Conservation (phyloP, 345 rosid species). For the Gossypium thurberi region DNA sequence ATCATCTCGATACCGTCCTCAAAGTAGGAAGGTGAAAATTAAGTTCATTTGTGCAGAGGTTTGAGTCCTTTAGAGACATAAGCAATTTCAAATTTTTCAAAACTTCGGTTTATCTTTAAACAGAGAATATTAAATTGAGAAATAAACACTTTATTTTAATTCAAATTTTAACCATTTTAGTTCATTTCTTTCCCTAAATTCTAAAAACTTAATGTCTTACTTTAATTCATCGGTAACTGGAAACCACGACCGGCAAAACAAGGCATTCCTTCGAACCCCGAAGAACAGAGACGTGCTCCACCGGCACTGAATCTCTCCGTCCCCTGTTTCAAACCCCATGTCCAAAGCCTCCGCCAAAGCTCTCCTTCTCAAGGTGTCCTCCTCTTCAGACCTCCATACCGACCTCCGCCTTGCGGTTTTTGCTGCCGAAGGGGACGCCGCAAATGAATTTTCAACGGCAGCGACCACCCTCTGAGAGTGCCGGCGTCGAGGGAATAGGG, state of each 20-base stretch:
- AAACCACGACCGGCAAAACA: too few relatives aligned
- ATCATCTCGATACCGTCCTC: neutral
- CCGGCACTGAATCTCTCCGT: too few relatives aligned
- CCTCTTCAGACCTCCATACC: too few relatives aligned
- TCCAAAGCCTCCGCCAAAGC: too few relatives aligned
- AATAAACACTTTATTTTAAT: neutral
- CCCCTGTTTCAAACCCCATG: too few relatives aligned
- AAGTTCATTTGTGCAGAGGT: neutral
- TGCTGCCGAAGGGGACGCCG: slow-evolving; percentile 16
- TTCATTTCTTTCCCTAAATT: neutral
- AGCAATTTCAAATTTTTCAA: neutral
- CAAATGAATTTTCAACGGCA: slow-evolving; percentile 1
- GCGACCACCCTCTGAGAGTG: slow-evolving; percentile 16
- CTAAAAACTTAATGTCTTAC: slow-evolving; percentile 24
- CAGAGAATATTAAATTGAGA: neutral
- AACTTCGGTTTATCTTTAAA: neutral
- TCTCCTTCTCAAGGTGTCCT: too few relatives aligned
- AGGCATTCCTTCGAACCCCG: slow-evolving; percentile 31
- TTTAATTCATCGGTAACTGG: slow-evolving; percentile 38
- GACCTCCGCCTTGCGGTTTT: too few relatives aligned
- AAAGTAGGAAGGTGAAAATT: neutral
- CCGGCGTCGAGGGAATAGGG: slow-evolving; percentile 60
- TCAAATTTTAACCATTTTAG: neutral
- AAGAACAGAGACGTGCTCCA: slow-evolving; percentile 34
- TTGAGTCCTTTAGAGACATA: neutral